Base-by-base conservation (phyloP, 1,284 basidiomycete species). In the Cryptococcus sp. region DNA sequence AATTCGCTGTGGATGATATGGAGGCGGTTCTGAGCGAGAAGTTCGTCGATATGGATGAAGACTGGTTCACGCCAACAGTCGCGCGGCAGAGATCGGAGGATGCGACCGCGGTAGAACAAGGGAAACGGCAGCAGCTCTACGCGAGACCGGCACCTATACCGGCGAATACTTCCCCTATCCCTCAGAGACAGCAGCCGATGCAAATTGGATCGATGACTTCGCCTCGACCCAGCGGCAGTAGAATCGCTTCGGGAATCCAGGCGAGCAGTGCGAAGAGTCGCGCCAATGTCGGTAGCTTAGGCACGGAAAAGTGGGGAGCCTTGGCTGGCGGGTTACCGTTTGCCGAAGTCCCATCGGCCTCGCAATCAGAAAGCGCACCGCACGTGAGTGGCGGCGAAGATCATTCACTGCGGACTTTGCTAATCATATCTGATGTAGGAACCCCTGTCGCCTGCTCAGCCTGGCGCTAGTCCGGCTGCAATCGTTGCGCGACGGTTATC, bases 1-100 rank as follows among this genome's bases (percentile, higher is more conserved):
- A 78, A 51, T 76, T 78, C 48, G 65, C 67, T 25, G 68, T 75
- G 17, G 75, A 77, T 52, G 71, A 78, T 60, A 65, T 74, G 62
- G 76, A 78, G 61, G 68, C 73, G 40, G 68, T 77, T 3, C 53
- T 78, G 45, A 73, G 71, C 25, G 73, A 76, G 54, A 72, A 71
- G 41, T 74, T 78, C 57, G 66, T 67, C 17, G 75, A 77, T 57
- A 73, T 78, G 74, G 75, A 78, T 51, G 76, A 79, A 54, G 76
- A 77, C 43, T 79, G 73, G 70, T 79, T 79, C 54, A 77, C 71
- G n/a, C 76, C 77, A 2, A 78, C 77, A 0, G 70, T 79, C 3
- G 71, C 71, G 20, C 55, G 72, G 10, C 63, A 69, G 45, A 56
- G 68, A 20, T 67, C 68, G 15, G 62, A 65, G 6, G 68, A 67